Base-by-base conservation (phyloP, 73 alveolate genomes). In the Paramecium sonneborni region DNA sequence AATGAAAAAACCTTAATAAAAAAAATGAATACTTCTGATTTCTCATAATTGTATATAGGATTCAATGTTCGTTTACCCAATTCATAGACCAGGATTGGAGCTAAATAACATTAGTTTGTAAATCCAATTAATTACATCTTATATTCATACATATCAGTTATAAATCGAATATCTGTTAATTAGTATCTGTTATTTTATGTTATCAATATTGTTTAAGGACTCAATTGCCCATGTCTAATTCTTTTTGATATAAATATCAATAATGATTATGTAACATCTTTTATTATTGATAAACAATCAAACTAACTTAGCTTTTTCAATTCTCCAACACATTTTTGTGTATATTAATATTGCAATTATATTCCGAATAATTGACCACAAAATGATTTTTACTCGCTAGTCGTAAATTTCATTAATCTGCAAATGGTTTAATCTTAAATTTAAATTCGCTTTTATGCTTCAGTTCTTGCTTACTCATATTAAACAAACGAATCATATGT, bases 91-190 rank as follows among this genome's bases (percentile, higher is more conserved):
- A 79, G 48, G 14, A 38, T n/a, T 21, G 90, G 90, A 41, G 90
- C 69, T 37, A 79, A 24, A 79, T 79, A 79, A 79, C 90, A 79
- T 39, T 38, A 23, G 24, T 39, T 44, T 23, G 41, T 43, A 44
- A 43, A 79, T 23, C 90, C 90, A 46, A 79, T 44, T 23, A 46
- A 24, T 28, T 79, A 46, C 55, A 43, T 23, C 52, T 46, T 79
- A 24, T 79, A 79, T 46, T 79, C 90, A 79, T 79, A 79, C 69
- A 79, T 24, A 24, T 79, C 90, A 15, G 76, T 79, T 23, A 79
- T 30, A 41, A 79, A 79, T 79, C 90, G 35, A 79, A 79, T 79
- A 23, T 79, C 90, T 14, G 90, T 79, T 21, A 79, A 24, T 79
- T 79, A 21, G 15, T 62, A 62, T 62, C 30, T 52, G 23, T 67